Evolutionary conservation across 2,329 filamentous ascomycete species (phyloP), one percentile per base, ranked within the genome.

Genomic region (Paecilomyces formosus): DNA sequence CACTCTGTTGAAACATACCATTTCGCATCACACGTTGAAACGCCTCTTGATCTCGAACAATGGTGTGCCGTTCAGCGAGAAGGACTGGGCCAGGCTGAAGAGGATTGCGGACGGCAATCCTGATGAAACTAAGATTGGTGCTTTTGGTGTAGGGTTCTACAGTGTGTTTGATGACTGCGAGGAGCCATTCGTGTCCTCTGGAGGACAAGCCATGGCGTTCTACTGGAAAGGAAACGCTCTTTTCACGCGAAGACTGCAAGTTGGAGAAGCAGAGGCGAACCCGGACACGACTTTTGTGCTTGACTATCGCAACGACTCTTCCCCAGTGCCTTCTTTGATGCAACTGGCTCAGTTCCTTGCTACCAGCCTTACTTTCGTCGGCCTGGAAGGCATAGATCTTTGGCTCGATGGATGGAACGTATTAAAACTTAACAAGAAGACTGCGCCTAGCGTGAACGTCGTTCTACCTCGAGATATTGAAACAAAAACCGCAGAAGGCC

Each of bases 221-320:
- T 99, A 97, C 78, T 99, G 94, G 95, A 97, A 97, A 74, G 92
- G 89, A n/a, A 97, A 97, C 72, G 90, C 91, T 4, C 82, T 99
- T 1, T 97, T 96, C 72, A 99, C 95, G 24, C 88, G 92, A 66
- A 90, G 91, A 65, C 82, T 94, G 22, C 86, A 87, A 64, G 77
- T 97, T 7, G 86, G 88, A 1, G 80, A 85, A 53, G 84, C 84
- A 24, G 82, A 91, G 68, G 76, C 81, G 15, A 88, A 81, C 57
- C 79, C 79, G 31, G 85, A 93, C 66, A 99, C 95, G 1, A 89
- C 88, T n/a, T 99, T 99, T 70, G 87, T 97, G 53, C 82, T 99
- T 53, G 92, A 97, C 70, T 97, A 97, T 74, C 85, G 94, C 69
- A 97, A 95, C 71, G 85, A 85, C 30, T 92, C 89, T 0, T 93